Evolutionary conservation across 2,329 filamentous ascomycete species (phyloP), one percentile per base, ranked within the genome.

Genomic region (Pestalotiopsis sp.): DNA sequence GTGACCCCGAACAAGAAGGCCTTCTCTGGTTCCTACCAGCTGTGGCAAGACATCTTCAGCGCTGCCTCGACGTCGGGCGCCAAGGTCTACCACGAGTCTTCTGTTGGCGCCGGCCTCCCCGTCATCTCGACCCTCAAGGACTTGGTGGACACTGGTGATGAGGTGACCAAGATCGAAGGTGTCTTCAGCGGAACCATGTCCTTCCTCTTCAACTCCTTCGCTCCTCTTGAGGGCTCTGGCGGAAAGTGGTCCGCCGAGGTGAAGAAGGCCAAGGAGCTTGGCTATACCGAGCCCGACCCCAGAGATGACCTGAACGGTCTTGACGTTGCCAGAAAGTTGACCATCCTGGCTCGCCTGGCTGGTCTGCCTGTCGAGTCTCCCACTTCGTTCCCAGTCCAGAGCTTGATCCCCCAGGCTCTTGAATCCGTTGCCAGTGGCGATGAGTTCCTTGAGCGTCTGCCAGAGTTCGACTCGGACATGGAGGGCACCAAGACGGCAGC

Each of bases 1-100:
- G 93, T 98, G 36, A 99, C 96, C 0, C 95, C 96, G 58, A 99
- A 98, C 87, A 99, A 99, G 86, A 99, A 99, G 83, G 95, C 93
- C 14, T 99, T 99, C 83, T 97, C 94, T 0, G 91, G 92, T 68
- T 90, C 89, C 60, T 90, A 93, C 76, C 85, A 90, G 74, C 85
- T 97, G 68, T 99, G 95, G 95, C 88, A 93, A 76, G 89, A 92
- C 71, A 98, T 99, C 78, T 97, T 97, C 81, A 83, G 85, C 3
- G 87, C 93, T 1, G 91, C 94, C 1, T 85, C 87, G 62, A 85
- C 87, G 38, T 89, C 88, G 1, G 92, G 92, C 58, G 93, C 95
- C 58, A 92, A 94, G 78, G 87, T 98, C 69, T 98, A 96, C 86
- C 96, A 99, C 80, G 96, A 99, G 83, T 95, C 93, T 56, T 96